Base-by-base conservation (phyloP, 352 stramenopile species). In the Plasmopara muralis region DNA sequence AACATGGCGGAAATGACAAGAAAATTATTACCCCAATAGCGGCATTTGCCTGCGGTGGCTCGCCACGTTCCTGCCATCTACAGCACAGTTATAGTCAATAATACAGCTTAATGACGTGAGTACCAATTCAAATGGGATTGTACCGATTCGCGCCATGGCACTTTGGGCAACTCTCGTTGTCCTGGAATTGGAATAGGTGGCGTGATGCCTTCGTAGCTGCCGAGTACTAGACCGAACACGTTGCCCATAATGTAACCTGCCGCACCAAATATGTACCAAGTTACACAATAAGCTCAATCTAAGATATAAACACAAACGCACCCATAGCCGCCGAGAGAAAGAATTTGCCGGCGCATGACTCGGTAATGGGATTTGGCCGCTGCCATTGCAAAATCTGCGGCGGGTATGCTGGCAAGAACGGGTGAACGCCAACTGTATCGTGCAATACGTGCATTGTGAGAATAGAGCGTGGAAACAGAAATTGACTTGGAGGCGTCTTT, bases 1-100 rank as follows among this genome's bases (percentile, higher is more conserved):
- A 98, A 98, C 60, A 98, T 94, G 30, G 89, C 90, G 6, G 82
- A 93, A 61, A 93, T 90, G 43, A 93, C 71, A 41, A 93, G 69
- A 54, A 93, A 93, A 47, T 93, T 93, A 60, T 89, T 89, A 45
- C 79, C 75, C 82, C 82, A 93, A 57, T 88, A 93, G 41, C 75
- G 64, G 56, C 81, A 89, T 50, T 93, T 93, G 59, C 78, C 77
- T 13, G 60, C 55, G 13, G 81, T 93, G 30, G 86, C 62, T 39
- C 78, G 67, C 72, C 79, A 87, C 12, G 82, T 81, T 7, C 67
- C 77, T 18, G 59, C 57, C 74, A 89, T 77, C 72, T 85, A n/a
- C 37, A 48, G 29, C 25, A 51, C 9, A 43, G 10, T 5, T 48
- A 5, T 15, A 33, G 39, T 9, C 33, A 42, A 53, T 2, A 53